Base-by-base conservation (phyloP, 2,329 filamentous ascomycete species). In the Sclerotiophoma versabilis region DNA sequence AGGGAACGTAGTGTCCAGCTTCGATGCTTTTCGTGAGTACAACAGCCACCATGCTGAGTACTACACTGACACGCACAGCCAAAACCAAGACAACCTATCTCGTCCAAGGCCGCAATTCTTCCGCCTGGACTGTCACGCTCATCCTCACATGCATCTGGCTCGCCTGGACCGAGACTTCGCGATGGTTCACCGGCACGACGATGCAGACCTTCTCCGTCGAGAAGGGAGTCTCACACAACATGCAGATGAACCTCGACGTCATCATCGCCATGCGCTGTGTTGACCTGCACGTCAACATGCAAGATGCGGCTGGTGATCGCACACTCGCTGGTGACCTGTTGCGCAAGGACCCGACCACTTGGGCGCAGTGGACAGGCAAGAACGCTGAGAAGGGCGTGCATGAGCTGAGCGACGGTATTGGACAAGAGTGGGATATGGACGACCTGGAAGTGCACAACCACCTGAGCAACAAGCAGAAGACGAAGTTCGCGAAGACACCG, bases 41-140 rank as follows among this genome's bases (percentile, higher is more conserved):
- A 6, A 10, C 20, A 9, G 15, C 34, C 22, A 36, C 2, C 17
- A 11, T 14, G 20, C 20, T 29, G 34, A 25, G 14, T 11, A 14
- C 19, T 9, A n/a, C 4, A 50, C 61, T 66, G 50, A 67, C 54
- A 29, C 7, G 8, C 20, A 22, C 71, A 96, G 93, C 95, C 63
- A 98, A 99, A 82, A 91, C 93, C 48, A 98, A 98, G 80, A 86
- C 93, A 14, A 92, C 93, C 71, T 99, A 97, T 77, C 88, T 95
- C 49, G 88, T 90, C 39, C 86, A 88, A 62, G 96, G 92, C 26
- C 84, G 89, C 30, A 89, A 90, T 68, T 96, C 95, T 69, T 93
- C 93, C 59, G 92, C 96, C 79, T 97, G 93, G 90, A 98, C 95
- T 19, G 84, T 97, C 41, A 84, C 87, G 45, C 90, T 99, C 78